Base-by-base conservation (phyloP, 495 filamentous ascomycete species). In the Trichoderma orchidacearum region DNA sequence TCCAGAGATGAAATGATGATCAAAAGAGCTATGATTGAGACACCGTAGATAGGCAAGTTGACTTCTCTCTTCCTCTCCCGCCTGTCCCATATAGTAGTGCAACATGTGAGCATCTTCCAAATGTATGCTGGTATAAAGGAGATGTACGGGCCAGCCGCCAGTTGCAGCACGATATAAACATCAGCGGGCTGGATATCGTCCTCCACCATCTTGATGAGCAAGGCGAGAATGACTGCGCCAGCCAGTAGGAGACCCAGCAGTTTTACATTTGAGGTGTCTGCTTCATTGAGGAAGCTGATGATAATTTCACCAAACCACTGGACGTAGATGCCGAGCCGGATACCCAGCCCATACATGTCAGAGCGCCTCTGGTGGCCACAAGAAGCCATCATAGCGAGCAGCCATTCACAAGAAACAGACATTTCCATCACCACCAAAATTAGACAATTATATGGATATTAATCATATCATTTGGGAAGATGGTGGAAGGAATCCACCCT, bases 141-240 rank as follows among this genome's bases (percentile, higher is more conserved):
- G 32, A 65, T 35, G 54, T 66, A 68, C 7, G 41, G 28, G 5
- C 66, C 68, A 35, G 66, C 66, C 17, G 57, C 56, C 17, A 69
- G 65, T 3, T 67, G 53, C 0, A 66, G 64, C 13, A 67, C 57
- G 52, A 65, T 65, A 36, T 69, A 69, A 32, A 60, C 30, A 12
- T 58, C 56, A 3, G 51, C 56, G 2, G 48, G n/a, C 25, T 54
- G 48, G 29, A 53, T 13, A 9, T n/a, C 11, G 6, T 31, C n/a
- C 3, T 30, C 25, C 11, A 18, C 30, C 7, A 58, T n/a, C 18
- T 30, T 7, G 34, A 58, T 7, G 3, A 58, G 45, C 15, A 53
- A 27, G 5, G 48, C 45, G 25, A 58, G 45, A 13, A 18, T 15
- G 13, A 32, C 31, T 3, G 31, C 45, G 1, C 45, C 51, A 1